Conservation (phyloP, 352 stramenopile genomes). For the Globisporangium abappressorium region DNA sequence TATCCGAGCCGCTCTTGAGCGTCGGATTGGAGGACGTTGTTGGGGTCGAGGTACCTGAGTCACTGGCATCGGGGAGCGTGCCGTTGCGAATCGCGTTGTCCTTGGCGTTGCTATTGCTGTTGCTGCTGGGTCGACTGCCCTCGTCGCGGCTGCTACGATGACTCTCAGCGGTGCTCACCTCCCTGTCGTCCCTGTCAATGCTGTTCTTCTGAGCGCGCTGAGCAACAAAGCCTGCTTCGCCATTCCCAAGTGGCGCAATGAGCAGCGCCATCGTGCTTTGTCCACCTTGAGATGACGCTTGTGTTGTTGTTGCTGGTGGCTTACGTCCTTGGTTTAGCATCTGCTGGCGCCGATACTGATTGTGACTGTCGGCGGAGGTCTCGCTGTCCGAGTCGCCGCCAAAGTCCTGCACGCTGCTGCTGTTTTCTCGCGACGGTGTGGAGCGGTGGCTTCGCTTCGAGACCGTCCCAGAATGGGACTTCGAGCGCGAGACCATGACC, state of each 20-base stretch:
- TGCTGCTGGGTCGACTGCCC: neutral
- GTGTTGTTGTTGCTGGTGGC: neutral
- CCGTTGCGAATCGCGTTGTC: conserved; percentile 9
- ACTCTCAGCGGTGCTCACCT: neutral
- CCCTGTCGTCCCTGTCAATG: neutral
- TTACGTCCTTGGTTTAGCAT: neutral
- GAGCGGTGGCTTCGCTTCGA: conserved; percentile 4
- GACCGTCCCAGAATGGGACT: conserved; percentile 24
- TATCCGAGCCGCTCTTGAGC: conserved; percentile 40
- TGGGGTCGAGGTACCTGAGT: conserved; percentile 4
- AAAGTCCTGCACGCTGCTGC: conserved; percentile 14
- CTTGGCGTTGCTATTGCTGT: conserved; percentile 6
- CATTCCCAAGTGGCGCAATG: conserved; percentile 4
- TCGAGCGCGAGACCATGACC: conserved; percentile 23
- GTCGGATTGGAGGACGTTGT: neutral
- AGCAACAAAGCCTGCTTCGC: neutral
- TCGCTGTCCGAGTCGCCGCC: conserved; percentile 32
- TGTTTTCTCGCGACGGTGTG: neutral
- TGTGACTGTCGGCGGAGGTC: conserved; percentile 16
- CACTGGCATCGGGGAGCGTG: conserved; percentile 1
- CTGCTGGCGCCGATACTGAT: conserved; percentile 15
- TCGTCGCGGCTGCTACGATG: conserved; percentile 9
- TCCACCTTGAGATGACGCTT: neutral
- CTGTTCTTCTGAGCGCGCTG: neutral
- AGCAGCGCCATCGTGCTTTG: conserved; percentile 13